These are phyloP conservation scores for Pseudophaeomoniella oleicola DNA, from an alignment of 2,329 filamentous ascomycete species.

Conservation along the genomic window DNA sequence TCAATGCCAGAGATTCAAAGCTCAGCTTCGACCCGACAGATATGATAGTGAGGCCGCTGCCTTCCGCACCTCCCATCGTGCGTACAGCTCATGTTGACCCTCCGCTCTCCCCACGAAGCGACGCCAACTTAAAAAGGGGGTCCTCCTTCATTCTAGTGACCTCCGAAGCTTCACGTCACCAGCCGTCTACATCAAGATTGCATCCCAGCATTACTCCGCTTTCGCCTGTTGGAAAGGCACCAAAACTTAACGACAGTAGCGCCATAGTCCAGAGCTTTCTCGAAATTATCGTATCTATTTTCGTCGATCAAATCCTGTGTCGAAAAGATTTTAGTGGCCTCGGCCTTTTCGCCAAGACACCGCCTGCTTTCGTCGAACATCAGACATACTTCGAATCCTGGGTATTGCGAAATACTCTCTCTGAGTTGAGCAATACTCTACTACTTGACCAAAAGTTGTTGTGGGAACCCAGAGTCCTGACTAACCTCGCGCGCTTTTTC, in stretches of 20 bases:
- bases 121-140: conserved; percentile 47
- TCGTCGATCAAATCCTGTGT: conserved; percentile 69
- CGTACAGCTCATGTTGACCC: conserved; percentile 51
- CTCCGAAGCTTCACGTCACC: conserved; percentile 45
- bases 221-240: conserved; percentile 21
- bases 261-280: conserved; percentile 61
- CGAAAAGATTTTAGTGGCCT: conserved; percentile 88
- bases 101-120: conserved; percentile 25
- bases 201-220: conserved; percentile 47
- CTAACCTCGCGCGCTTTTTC: conserved; percentile 71
- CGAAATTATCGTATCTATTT: conserved; percentile 64
- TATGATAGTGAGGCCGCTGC: conserved; percentile 65
- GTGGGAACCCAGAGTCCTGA: conserved; percentile 68
- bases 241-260: conserved; percentile 42
- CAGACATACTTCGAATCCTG: conserved; percentile 94
- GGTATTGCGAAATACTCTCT: conserved; percentile 60
- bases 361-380: conserved; percentile 85
- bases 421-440: conserved; percentile 54
- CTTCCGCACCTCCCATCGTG: conserved; percentile 52
- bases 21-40: conserved; percentile 77
- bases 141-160: conserved; percentile 88
- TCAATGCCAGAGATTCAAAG: conserved; percentile 68
- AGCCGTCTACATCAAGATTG: conserved; percentile 47
- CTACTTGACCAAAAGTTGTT: conserved; percentile 58
- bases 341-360: conserved; percentile 70